Evolutionary conservation across 768 basidiomycete species (phyloP).

Genomic region (Multifurca ochricompacta): DNA sequence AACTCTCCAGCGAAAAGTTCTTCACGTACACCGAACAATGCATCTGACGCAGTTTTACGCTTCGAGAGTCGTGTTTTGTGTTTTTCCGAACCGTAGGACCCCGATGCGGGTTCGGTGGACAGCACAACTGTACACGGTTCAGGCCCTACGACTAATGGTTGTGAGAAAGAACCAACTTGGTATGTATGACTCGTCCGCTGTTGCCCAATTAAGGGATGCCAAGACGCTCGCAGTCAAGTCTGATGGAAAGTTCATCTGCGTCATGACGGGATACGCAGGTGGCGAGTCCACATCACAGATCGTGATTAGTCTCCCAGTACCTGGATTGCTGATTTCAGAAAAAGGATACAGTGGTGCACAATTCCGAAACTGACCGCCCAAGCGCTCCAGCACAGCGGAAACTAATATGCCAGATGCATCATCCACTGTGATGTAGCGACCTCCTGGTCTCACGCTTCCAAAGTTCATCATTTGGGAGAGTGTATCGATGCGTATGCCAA

Average conservation of each 20-base stretch:
- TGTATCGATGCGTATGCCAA: conserved; percentile 80
- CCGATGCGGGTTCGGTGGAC: conserved; percentile 49
- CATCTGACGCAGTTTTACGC: conserved; percentile 61
- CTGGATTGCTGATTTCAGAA: conserved; percentile 31
- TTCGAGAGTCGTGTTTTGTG: conserved; percentile 67
- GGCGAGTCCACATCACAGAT: conserved; percentile 89
- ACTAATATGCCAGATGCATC: conserved; percentile 87
- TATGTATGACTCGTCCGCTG: conserved; percentile 67
- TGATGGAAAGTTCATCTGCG: conserved; percentile 78
- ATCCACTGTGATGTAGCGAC: conserved; percentile 84
- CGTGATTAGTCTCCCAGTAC: conserved; percentile 71
- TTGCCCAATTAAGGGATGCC: conserved; percentile 83
- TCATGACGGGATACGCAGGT: conserved; percentile 79
- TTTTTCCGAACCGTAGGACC: conserved; percentile 60
- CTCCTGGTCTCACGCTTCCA: conserved; percentile 77
- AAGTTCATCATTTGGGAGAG: conserved; percentile 82
- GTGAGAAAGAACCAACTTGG: conserved; percentile 37
- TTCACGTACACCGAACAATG: conserved; percentile 55
- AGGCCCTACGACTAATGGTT: conserved; percentile 5
- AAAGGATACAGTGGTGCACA: background rate
- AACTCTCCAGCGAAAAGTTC: conserved; percentile 85
- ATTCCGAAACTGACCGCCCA: conserved; percentile 56
- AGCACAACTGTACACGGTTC: conserved; percentile 40
- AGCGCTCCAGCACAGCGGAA: conserved; percentile 73
- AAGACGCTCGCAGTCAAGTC: conserved; percentile 46